A percentile compares a stretch with the other conserved stretches of the same genome.
These are phyloP conservation scores for Lojkania enalia DNA, from an alignment of 2,329 filamentous ascomycete genomes.

Conservation along the genomic window DNA sequence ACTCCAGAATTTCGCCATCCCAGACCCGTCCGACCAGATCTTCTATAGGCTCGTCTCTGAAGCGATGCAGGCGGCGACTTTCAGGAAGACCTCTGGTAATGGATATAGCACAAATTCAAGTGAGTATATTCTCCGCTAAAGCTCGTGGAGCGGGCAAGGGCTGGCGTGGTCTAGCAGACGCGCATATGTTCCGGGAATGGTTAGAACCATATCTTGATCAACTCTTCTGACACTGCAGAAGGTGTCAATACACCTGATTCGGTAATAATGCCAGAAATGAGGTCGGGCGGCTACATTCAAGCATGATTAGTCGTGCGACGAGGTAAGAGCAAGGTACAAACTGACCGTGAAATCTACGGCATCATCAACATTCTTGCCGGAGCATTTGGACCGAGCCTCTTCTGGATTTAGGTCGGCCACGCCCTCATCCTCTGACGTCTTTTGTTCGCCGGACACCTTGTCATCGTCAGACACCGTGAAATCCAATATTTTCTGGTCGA, in stretches of 20 bases:
- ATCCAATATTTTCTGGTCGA: conserved; percentile 76
- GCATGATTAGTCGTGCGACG: not conserved
- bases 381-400: conserved; percentile 17
- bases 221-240: conserved; percentile 69
- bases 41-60: conserved; percentile 1
- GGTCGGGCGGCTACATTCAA: conserved; percentile 61
- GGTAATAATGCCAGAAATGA: conserved; percentile 74
- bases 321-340: conserved; percentile 1
- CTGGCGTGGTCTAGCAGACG: too few relatives aligned
- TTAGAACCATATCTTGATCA: conserved; percentile 65
- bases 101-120: not conserved
- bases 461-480: conserved; percentile 62
- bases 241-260: conserved; percentile 74
- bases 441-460: conserved; percentile 20
- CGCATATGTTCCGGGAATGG: conserved; percentile 15
- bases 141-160: too few relatives aligned
- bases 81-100: not conserved
- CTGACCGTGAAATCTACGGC: conserved; percentile 73
- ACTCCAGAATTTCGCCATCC: conserved; percentile 2
- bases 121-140: too few relatives aligned
- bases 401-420: conserved; percentile 36
- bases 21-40: not conserved
- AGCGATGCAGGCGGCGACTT: not conserved
- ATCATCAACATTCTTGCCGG: conserved; percentile 41
- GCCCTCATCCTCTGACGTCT: conserved; percentile 37